Evolutionary conservation across 805 yeast species (phyloP).

Genomic region (Lipomyces orientalis): DNA sequence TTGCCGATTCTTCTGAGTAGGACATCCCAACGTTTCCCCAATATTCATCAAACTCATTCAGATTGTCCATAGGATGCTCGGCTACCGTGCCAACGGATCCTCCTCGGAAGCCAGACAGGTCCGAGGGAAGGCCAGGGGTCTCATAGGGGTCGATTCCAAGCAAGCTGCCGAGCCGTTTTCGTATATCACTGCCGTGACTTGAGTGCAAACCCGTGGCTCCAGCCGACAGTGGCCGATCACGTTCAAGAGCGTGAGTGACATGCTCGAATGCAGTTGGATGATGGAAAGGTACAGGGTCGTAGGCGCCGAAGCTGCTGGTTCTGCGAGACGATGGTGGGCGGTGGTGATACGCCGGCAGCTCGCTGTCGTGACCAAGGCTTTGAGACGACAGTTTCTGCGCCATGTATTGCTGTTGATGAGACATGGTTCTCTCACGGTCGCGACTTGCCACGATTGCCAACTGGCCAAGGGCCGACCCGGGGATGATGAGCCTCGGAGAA

Average conservation of each 20-base stretch:
- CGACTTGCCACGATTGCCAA: neutral
- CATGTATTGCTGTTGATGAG: neutral
- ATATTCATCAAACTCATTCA: neutral
- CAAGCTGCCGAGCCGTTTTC: neutral
- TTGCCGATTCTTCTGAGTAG: neutral
- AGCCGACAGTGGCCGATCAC: constrained; percentile 9
- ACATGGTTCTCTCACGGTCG: neutral
- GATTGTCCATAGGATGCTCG: neutral
- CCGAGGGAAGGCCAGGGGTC: neutral
- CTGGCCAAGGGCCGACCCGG: neutral
- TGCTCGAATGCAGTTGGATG: constrained; percentile 7
- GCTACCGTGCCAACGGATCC: neutral
- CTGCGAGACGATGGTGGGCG: neutral
- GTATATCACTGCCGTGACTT: neutral
- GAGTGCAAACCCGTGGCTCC: neutral
- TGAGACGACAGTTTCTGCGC: neutral
- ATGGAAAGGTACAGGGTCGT: neutral
- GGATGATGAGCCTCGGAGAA: neutral
- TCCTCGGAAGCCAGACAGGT: neutral
- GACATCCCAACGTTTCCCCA: neutral
- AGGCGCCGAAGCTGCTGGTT: neutral
- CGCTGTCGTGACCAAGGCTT: neutral
- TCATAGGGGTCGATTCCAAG: neutral
- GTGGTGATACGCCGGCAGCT: neutral
- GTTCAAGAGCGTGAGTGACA: constrained; percentile 10